Percentiles rank a stretch among this genome's conserved stretches.
phyloP scores from a whole-genome alignment of 768 basidiomycete genomes.

The Boletus rex-veris region DNA sequence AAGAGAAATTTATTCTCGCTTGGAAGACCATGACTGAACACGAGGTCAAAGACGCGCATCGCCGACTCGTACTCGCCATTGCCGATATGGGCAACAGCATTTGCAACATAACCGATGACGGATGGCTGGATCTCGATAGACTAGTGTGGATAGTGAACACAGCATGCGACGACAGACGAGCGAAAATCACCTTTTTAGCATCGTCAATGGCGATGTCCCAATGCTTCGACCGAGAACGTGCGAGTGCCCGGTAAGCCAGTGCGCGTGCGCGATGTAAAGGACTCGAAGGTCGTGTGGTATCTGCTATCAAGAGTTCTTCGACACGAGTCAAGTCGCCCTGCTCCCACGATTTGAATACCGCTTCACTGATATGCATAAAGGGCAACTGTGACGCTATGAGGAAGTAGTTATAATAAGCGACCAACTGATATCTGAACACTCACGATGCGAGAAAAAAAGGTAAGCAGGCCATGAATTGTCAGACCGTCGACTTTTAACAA shows the following conservation, averaged over 20 bases:
- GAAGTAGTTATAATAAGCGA: not conserved
- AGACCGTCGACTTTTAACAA: not conserved
- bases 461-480: not conserved
- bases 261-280: not conserved
- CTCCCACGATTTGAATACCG: not conserved
- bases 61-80: not conserved
- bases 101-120: constrained; percentile 8
- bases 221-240: not conserved
- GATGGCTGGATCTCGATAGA: constrained; percentile 5
- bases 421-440: not conserved
- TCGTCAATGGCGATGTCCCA: constrained; percentile 1
- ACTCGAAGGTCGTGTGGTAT: not conserved
- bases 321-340: not conserved
- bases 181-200: not conserved
- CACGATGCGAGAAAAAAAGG: not conserved
- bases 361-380: not conserved
- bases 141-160: not conserved
- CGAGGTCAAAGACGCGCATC: constrained; percentile 1
- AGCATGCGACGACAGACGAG: fast-evolving
- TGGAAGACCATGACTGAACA: not conserved
- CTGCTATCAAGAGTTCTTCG: constrained; percentile 1
- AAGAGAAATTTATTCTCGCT: constrained; percentile 1
- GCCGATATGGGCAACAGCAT: not conserved
- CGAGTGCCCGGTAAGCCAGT: constrained; percentile 2
- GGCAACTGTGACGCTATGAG: not conserved